phyloP scores from a whole-genome alignment of 1,284 basidiomycete genomes.

The Vanrija pseudolonga region DNA sequence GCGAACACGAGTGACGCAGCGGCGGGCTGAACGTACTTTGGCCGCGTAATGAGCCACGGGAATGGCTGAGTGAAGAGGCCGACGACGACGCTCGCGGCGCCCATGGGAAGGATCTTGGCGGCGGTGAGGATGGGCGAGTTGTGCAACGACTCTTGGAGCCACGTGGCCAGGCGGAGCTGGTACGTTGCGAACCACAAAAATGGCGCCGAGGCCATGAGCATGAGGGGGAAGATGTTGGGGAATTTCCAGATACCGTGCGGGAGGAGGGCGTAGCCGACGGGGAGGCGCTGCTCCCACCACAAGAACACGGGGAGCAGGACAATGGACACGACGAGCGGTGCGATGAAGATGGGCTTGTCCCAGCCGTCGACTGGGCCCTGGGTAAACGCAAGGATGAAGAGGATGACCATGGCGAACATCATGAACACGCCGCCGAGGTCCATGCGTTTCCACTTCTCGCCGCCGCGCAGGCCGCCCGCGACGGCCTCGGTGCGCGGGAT shows the following conservation, averaged over 20 bases:
- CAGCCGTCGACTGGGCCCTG: slow-evolving; percentile 41
- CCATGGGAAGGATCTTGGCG: slow-evolving; percentile 44
- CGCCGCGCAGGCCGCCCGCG: slow-evolving; percentile 32
- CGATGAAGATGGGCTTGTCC: slow-evolving; percentile 42
- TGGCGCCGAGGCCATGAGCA: slow-evolving; percentile 4
- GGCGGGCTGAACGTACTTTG: slow-evolving; percentile 36
- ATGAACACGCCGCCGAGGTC: slow-evolving; percentile 41
- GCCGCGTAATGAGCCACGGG: slow-evolving; percentile 38
- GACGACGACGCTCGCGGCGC: slow-evolving; percentile 39
- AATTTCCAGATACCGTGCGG: slow-evolving; percentile 42
- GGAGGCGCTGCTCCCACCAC: slow-evolving; percentile 31
- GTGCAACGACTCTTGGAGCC: slow-evolving; percentile 37
- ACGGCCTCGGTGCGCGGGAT: slow-evolving; percentile 42
- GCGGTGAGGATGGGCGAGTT: slow-evolving; percentile 41
- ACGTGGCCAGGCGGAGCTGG: slow-evolving; percentile 44
- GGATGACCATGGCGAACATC: slow-evolving; percentile 34
- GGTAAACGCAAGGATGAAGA: slow-evolving; percentile 48
- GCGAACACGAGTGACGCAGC: slow-evolving; percentile 31
- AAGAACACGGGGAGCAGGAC: slow-evolving; percentile 17
- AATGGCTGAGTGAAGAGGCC: slow-evolving; percentile 31
- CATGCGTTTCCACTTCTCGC: slow-evolving; percentile 44
- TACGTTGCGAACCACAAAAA: slow-evolving; percentile 29
- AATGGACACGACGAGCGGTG: slow-evolving; percentile 34
- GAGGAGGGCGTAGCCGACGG: slow-evolving; percentile 37
- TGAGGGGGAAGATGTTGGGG: slow-evolving; percentile 43